These are phyloP conservation scores for Phytophthora kernoviae DNA, from an alignment of 352 stramenopile species.

Conservation along the genomic window DNA sequence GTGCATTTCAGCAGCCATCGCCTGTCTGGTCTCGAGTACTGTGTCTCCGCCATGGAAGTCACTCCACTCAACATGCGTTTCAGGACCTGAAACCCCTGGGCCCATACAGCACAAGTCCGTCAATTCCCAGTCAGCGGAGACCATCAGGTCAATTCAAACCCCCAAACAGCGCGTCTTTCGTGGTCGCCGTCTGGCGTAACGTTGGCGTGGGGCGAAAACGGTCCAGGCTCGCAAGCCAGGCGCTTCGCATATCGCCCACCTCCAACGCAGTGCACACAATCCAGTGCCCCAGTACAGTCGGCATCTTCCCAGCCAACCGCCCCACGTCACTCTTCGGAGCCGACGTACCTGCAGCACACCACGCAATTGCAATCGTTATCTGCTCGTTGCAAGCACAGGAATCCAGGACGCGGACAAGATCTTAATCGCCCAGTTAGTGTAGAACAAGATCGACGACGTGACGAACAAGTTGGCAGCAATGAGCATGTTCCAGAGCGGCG, in stretches of 20 bases:
- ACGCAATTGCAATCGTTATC: constrained; percentile 7
- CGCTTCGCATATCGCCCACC: constrained; percentile 26
- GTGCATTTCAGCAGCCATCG: neutral
- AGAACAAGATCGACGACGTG: neutral
- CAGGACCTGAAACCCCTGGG: constrained; percentile 10
- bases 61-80: neutral
- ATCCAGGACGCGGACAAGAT: constrained; percentile 4
- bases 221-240: constrained; percentile 2
- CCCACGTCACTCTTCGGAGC: constrained; percentile 32
- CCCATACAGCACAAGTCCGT: constrained; percentile 15
- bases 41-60: constrained; percentile 1
- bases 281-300: constrained; percentile 27
- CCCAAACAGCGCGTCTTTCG: constrained; percentile 1
- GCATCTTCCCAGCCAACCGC: constrained; percentile 34
- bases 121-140: constrained; percentile 7
- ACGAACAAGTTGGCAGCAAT: constrained; percentile 7
- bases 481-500: constrained; percentile 50
- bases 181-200: constrained; percentile 26
- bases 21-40: constrained; percentile 14
- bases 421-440: neutral
- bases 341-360: constrained; percentile 30
- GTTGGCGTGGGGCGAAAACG: constrained; percentile 30
- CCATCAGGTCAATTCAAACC: neutral
- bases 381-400: constrained; percentile 24
- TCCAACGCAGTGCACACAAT: constrained; percentile 17